Evolutionary conservation across 495 filamentous ascomycete genomes (phyloP).

Genomic region (Penicillium daleae): DNA sequence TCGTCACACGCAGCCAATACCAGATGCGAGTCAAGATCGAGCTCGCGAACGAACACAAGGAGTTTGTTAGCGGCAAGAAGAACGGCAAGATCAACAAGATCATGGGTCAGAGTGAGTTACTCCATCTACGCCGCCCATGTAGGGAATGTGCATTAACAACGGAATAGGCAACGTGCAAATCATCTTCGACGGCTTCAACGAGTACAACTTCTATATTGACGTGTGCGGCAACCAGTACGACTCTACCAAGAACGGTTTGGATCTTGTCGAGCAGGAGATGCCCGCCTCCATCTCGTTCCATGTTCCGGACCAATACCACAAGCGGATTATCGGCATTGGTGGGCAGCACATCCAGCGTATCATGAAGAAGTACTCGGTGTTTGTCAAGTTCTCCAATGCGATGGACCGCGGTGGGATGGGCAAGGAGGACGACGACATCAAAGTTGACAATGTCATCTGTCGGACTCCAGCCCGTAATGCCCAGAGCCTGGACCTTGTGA

Average conservation of each 20-base stretch:
- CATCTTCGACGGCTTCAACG: slow-evolving; percentile 97
- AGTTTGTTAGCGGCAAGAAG: slow-evolving; percentile 99
- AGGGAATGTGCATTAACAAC: slow-evolving; percentile 8
- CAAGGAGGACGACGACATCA: slow-evolving; percentile 95
- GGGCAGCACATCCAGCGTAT: slow-evolving; percentile 98
- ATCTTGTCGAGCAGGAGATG: slow-evolving; percentile 98
- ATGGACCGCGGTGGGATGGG: slow-evolving; percentile 97
- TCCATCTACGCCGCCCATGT: not conserved
- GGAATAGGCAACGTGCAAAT: slow-evolving; percentile 88
- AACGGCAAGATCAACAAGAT: slow-evolving; percentile 99
- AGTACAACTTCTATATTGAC: slow-evolving; percentile 99
- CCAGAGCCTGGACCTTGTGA: slow-evolving; percentile 93
- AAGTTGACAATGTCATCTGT: slow-evolving; percentile 98
- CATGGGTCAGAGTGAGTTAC: slow-evolving; percentile 84
- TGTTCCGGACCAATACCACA: slow-evolving; percentile 99
- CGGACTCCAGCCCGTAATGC: slow-evolving; percentile 96
- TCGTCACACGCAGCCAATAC: slow-evolving; percentile 83
- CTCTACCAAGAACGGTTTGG: slow-evolving; percentile 86
- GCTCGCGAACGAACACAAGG: slow-evolving; percentile 98
- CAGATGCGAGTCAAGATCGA: slow-evolving; percentile 97
- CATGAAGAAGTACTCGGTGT: slow-evolving; percentile 99
- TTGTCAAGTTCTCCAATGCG: slow-evolving; percentile 99
- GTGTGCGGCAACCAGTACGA: slow-evolving; percentile 91
- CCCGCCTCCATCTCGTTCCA: slow-evolving; percentile 98
- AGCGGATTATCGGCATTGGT: slow-evolving; percentile 98